A percentile compares a stretch with the other conserved stretches of the same genome.
Evolutionary conservation across 345 rosid genomes (phyloP).

Genomic region (Triadica sebifera): DNA sequence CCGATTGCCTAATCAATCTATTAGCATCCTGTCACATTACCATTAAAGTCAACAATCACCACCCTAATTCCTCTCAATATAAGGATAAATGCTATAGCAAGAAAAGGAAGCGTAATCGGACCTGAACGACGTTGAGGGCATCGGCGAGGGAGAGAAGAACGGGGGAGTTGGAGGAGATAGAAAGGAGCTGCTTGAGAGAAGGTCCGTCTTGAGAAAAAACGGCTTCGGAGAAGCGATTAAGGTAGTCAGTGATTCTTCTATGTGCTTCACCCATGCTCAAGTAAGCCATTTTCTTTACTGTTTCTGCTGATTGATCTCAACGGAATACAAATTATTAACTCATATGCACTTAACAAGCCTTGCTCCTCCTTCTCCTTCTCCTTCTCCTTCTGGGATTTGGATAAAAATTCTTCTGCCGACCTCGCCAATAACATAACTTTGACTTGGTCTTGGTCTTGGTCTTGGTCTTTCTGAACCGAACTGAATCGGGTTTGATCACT

Average conservation of each 20-base stretch:
- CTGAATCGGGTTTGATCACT: too few relatives aligned
- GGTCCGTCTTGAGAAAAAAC: conserved; percentile 65
- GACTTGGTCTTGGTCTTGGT: too few relatives aligned
- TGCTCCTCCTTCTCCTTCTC: too few relatives aligned
- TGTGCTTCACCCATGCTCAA: conserved; percentile 85
- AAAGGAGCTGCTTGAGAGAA: conserved; percentile 60
- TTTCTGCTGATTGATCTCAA: neutral
- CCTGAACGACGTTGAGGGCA: conserved; percentile 52
- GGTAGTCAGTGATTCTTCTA: conserved; percentile 76
- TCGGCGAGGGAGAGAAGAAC: conserved; percentile 76
- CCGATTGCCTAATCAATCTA: conserved; percentile 75
- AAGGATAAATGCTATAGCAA: neutral
- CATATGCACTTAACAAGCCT: neutral
- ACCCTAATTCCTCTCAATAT: neutral
- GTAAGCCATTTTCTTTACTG: conserved; percentile 14
- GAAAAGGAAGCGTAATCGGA: neutral
- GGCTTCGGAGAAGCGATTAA: conserved; percentile 70
- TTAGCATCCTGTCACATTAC: conserved; percentile 63
- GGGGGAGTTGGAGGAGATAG: conserved; percentile 64
- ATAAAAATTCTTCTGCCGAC: too few relatives aligned
- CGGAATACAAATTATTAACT: neutral
- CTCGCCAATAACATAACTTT: too few relatives aligned
- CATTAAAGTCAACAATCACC: neutral
- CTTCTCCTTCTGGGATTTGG: too few relatives aligned
- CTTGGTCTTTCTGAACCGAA: too few relatives aligned